These are phyloP conservation scores for Ceratocystis eucalypticola DNA, from an alignment of 2,329 filamentous ascomycete species.

Conservation along the genomic window DNA sequence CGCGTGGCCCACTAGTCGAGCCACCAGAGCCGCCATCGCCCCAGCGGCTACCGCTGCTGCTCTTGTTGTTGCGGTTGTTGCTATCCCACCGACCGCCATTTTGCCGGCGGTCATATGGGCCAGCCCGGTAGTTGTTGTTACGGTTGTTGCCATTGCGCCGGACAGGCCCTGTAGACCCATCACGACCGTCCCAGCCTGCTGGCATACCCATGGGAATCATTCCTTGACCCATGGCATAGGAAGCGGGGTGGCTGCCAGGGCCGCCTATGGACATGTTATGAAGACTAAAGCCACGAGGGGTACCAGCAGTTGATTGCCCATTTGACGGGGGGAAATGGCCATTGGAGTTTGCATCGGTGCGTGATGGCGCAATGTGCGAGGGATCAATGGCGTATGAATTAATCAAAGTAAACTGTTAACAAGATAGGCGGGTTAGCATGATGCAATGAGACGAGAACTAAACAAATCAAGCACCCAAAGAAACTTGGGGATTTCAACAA, in stretches of 20 bases:
- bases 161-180: conserved; percentile 47
- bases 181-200: conserved; percentile 45
- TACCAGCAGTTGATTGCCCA: conserved; percentile 63
- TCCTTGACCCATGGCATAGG: conserved; percentile 40
- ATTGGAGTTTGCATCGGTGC: conserved; percentile 88
- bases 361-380: conserved; percentile 81
- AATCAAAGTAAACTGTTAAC: conserved; percentile 62
- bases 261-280: conserved; percentile 52
- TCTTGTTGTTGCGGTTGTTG: conserved; percentile 35
- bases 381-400: conserved; percentile 93
- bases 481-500: background rate
- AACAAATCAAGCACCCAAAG: background rate
- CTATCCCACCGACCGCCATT: conserved; percentile 38
- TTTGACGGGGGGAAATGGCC: conserved; percentile 81
- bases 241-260: conserved; percentile 43
- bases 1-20: conserved; percentile 67
- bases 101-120: conserved; percentile 59
- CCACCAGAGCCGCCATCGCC: conserved; percentile 61
- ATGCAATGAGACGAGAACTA: too few relatives aligned
- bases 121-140: conserved; percentile 48
- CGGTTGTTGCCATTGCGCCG: conserved; percentile 35
- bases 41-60: conserved; percentile 43
- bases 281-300: conserved; percentile 82
- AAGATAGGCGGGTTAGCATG: background rate
- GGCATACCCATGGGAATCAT: conserved; percentile 44